A percentile compares a stretch with the other conserved stretches of the same genome.
phyloP scores from a whole-genome alignment of 306 rosid species.

The Quercus parvula region DNA sequence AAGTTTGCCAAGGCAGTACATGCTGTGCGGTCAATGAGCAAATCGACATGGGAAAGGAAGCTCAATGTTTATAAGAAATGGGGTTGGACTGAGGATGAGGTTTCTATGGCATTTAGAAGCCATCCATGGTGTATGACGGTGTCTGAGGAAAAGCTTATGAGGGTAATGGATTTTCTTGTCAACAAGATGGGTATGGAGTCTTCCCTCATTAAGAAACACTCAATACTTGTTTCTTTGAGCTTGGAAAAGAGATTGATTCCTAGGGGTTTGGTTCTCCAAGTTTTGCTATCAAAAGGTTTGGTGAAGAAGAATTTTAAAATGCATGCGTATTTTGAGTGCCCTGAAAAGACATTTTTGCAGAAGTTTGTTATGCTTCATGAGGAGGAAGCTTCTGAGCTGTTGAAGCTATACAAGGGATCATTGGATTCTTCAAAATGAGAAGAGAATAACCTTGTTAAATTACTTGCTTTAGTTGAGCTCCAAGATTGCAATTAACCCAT shows the following conservation, averaged over 20 bases:
- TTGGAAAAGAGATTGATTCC: conserved; percentile 35
- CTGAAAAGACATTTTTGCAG: conserved; percentile 10
- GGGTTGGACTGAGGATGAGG: conserved; percentile 42
- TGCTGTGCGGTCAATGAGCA: not conserved
- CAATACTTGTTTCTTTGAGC: conserved; percentile 20
- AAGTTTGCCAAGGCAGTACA: conserved; percentile 21
- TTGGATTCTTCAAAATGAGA: not conserved
- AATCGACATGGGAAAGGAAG: conserved; percentile 30
- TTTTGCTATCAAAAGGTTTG: conserved; percentile 31
- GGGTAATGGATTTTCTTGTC: conserved; percentile 32
- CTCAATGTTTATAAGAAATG: conserved; percentile 32
- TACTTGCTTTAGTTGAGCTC: not conserved
- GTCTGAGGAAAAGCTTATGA: conserved; percentile 29
- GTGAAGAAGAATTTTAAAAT: not conserved
- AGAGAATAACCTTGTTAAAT: not conserved
- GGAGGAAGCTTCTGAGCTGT: conserved; percentile 23
- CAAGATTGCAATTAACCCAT: not conserved
- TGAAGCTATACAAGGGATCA: conserved; percentile 16
- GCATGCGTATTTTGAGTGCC: not conserved
- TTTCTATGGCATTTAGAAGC: conserved; percentile 17
- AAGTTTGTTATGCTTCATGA: conserved; percentile 24
- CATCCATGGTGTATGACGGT: conserved; percentile 36
- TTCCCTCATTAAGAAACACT: conserved; percentile 13
- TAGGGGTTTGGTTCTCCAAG: conserved; percentile 35
- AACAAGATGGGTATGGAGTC: conserved; percentile 35